Conservation (phyloP, 1,284 basidiomycete species). For the Leccinum subfulvum region DNA sequence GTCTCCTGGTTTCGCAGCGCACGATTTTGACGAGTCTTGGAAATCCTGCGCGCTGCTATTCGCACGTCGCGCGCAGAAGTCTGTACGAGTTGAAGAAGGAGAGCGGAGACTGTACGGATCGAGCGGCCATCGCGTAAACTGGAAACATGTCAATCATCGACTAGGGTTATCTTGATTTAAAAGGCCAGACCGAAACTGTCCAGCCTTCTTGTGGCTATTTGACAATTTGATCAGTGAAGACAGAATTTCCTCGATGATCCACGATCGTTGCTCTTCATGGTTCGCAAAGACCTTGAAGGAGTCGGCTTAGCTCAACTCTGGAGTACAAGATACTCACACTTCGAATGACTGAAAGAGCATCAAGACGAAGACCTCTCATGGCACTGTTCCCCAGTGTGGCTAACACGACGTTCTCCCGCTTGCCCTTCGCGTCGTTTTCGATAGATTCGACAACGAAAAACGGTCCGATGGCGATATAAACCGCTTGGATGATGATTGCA, state of each 20-base stretch:
- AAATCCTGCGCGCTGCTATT: constrained; percentile 57
- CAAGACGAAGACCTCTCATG: constrained; percentile 79
- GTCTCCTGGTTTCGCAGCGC: constrained; percentile 61
- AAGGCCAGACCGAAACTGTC: constrained; percentile 73
- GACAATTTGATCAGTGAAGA: constrained; percentile 86
- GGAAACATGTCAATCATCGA: background rate
- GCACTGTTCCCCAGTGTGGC: constrained; percentile 68
- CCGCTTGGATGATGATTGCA: constrained; percentile 82
- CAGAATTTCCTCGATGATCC: constrained; percentile 96
- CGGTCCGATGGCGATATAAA: constrained; percentile 89
- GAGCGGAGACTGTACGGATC: constrained; percentile 89
- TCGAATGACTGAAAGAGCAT: constrained; percentile 80
- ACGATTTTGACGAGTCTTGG: constrained; percentile 60
- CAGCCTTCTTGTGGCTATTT: constrained; percentile 83
- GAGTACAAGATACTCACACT: constrained; percentile 54
- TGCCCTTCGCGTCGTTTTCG: constrained; percentile 51
- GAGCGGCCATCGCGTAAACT: constrained; percentile 80
- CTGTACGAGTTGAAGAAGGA: constrained; percentile 94
- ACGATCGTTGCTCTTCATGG: constrained; percentile 85
- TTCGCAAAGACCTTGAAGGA: constrained; percentile 77
- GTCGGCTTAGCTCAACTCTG: constrained; percentile 4
- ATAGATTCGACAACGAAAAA: constrained; percentile 81
- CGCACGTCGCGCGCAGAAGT: constrained; percentile 84
- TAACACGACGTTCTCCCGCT: constrained; percentile 55
- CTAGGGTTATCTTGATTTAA: background rate